These are phyloP conservation scores for Aureobasidium lini DNA, from an alignment of 2,329 filamentous ascomycete species.

Conservation along the genomic window DNA sequence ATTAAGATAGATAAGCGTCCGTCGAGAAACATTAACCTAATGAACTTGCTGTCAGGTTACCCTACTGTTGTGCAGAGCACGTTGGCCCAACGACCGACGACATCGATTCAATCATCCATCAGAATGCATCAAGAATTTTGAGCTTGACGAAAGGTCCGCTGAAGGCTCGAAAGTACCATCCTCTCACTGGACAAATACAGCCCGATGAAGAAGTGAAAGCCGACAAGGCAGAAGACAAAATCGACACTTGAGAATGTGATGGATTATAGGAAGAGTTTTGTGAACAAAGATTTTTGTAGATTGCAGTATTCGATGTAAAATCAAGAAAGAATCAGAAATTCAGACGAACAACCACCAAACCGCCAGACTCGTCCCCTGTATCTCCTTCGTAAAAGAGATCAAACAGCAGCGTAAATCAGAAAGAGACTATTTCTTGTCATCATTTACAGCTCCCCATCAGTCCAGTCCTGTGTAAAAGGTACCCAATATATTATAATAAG, in stretches of 20 bases:
- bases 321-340: neutral
- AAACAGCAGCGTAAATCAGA: conserved; percentile 14
- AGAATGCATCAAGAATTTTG: too few species aligned
- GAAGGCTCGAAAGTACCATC: too few species aligned
- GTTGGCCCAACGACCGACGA: too few species aligned
- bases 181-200: too few species aligned
- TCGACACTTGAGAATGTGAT: too few species aligned
- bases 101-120: too few species aligned
- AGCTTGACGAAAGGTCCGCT: too few species aligned
- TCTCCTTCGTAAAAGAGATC: neutral
- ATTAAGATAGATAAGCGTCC: too few species aligned
- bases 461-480: neutral
- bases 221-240: neutral
- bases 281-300: conserved; percentile 7
- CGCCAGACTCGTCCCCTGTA: neutral
- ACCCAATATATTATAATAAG: neutral
- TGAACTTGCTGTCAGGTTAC: too few species aligned
- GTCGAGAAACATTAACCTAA: too few species aligned
- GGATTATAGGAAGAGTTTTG: neutral
- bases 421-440: conserved; percentile 5
- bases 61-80: too few species aligned
- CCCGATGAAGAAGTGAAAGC: too few species aligned
- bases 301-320: conserved; percentile 9
- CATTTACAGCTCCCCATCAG: conserved; percentile 13
- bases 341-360: conserved; percentile 9